Evolutionary conservation across 306 rosid species (phyloP), one percentile per base, ranked within the genome.

Genomic region (Vigna radiata): DNA sequence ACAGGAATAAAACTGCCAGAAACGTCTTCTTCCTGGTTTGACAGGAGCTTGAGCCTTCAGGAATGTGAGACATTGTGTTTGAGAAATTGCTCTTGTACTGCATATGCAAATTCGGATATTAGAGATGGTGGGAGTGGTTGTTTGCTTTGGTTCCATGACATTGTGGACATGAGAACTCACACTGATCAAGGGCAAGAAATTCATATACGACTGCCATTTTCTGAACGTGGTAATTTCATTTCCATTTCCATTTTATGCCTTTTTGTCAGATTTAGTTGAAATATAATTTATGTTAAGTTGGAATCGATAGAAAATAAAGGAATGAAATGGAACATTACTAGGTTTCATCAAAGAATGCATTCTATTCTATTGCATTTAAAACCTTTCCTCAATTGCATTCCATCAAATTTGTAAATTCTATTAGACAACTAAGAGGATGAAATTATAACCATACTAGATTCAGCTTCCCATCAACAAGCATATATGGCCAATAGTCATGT

Each of bases 31-130:
- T 25, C 81, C 0, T 46, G 70, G 82, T 56, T 55, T 68, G 8
- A 56, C 21, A 44, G 33, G 39, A 78, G 61, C 58, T 3, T 11
- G 68, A 70, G 27, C 25, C 77, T 47, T 8, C 48, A 68, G 7
- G 73, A 79, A 25, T 84, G 84, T n/a, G 18, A 64, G 37, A 67
- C 52, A 21, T 4, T 23, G 9, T 84, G 87, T 60, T 41, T 53
- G 58, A 58, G 46, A 4, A 50, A 58, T 15, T 80, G 82, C 5
- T 76, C 69, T 3, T 76, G 84, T 52, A 27, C 56, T 33, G 66
- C 73, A 9, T 53, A 65, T 67, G 58, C 80, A 50, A 64, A 36
- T 50, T 19, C 39, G 4, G 33, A 56, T 56, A 23, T 10, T 1
- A 56, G 31, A 56, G 49, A 4, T 15, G 61, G 18, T 29, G 23